These are phyloP conservation scores for Tranzscheliella williamsii DNA, from an alignment of 1,284 basidiomycete species.

Conservation along the genomic window DNA sequence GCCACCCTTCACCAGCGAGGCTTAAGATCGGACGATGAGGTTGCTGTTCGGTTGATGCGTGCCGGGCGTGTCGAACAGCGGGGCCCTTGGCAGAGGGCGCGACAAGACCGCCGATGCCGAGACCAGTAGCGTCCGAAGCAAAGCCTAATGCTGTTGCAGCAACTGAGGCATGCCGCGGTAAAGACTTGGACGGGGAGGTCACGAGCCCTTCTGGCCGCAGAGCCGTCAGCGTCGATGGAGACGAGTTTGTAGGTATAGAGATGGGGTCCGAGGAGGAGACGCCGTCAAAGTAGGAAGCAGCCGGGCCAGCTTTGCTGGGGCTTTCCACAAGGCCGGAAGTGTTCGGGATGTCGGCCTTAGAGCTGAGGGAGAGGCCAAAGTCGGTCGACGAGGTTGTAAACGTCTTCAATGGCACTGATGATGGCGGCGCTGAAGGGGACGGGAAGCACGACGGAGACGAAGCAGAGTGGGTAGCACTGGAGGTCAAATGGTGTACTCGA, in stretches of 20 bases:
- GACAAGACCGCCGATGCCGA: constrained; percentile 20
- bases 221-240: neutral
- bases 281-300: constrained; percentile 6
- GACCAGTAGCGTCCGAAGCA: constrained; percentile 1
- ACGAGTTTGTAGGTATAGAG: constrained; percentile 1
- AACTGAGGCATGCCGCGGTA: neutral
- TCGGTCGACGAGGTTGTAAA: constrained; percentile 33
- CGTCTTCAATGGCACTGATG: neutral
- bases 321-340: no score
- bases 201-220: neutral
- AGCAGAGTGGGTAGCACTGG: neutral
- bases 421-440: neutral
- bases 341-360: no score
- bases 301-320: constrained; percentile 1
- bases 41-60: neutral
- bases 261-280: constrained; percentile 27
- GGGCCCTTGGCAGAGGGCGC: constrained; percentile 24
- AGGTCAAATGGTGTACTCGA: neutral
- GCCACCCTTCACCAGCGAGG: constrained; percentile 24
- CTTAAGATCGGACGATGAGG: constrained; percentile 17
- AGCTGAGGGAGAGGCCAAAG: constrained; percentile 29
- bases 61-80: neutral
- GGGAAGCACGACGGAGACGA: neutral
- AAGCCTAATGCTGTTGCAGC: neutral
- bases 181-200: neutral